Evolutionary conservation across 768 basidiomycete species (phyloP), one percentile per base, ranked within the genome.

Genomic region (Lentinula guzmanii): DNA sequence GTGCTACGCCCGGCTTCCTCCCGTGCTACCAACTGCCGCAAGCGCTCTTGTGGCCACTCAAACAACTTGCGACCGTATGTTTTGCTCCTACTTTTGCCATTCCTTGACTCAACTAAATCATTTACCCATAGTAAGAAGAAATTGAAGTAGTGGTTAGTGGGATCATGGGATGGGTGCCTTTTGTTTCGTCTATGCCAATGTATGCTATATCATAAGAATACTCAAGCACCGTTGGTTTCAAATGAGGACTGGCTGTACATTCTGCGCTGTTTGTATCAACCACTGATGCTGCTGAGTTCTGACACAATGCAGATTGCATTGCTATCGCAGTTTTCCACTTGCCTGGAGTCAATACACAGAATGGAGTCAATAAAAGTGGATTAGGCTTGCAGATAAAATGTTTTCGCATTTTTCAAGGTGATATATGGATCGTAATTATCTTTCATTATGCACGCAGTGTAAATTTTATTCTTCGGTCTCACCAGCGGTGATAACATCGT

Each of bases 21-120:
- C 58, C 94, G 97, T 74, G 97, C 97, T 41, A 98, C 95, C 81
- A 98, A 99, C 86, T 98, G 97, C 88, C 84, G 96, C 74, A 96
- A 96, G 82, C 85, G 94, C 67, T 83, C 86, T 62, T 96, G 95
- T 71, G 94, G 94, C 18, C 91, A 92, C 76, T 91, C 90, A 52
- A 89, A 86, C 64, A 92, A 93, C 70, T 91, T 95, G 79, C 88
- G 92, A 75, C 92, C 91, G 91, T 93, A 65, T 74, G 91, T 86
- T 10, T 31, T 21, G 9, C 28, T 37, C 34, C 11, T 4, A 9
- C 3, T 42, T 41, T 13, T 35, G 3, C 15, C 33, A 5, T 39
- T 37, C 34, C 16, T 51, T 28, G 5, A 13, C 16, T 43, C 21
- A 42, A 42, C 45, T 48, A 5, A 58, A 24, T n/a, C 0, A 1